Percentiles rank a stretch among this genome's conserved stretches.
Conservation (phyloP, 768 basidiomycete species). For the Sarcodon aspratus region DNA sequence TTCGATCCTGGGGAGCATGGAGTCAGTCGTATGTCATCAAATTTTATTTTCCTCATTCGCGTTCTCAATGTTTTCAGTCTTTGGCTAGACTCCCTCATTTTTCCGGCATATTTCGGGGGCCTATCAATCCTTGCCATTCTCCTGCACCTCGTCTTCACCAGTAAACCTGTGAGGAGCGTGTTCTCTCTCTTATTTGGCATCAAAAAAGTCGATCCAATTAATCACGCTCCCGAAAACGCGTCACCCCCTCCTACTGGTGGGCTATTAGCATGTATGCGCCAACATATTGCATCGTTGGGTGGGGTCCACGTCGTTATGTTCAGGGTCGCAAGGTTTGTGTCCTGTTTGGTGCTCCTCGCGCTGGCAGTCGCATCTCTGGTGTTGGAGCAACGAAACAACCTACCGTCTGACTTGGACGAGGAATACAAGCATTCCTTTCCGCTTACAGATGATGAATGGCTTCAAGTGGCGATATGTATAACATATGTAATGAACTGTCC, state of each 20-base stretch:
- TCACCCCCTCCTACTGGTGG: not conserved
- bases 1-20: no score
- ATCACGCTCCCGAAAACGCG: not conserved
- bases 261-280: constrained; percentile 1
- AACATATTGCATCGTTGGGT: constrained; percentile 31
- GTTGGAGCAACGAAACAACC: constrained; percentile 16
- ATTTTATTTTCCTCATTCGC: no score
- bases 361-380: constrained; percentile 34
- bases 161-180: not conserved
- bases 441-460: constrained; percentile 11
- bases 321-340: constrained; percentile 33
- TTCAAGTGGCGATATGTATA: constrained; percentile 12
- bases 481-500: constrained; percentile 19
- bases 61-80: not conserved
- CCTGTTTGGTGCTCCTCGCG: constrained; percentile 34
- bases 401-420: constrained; percentile 9
- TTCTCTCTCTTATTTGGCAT: not conserved
- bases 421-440: constrained; percentile 15
- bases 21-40: no score
- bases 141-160: not conserved
- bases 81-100: not conserved
- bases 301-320: constrained; percentile 35
- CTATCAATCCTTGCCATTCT: not conserved
- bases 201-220: not conserved
- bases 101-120: not conserved